Evolutionary conservation across 164 flowering plant species (phyloP).

Genomic region (Warburgia ugandensis): DNA sequence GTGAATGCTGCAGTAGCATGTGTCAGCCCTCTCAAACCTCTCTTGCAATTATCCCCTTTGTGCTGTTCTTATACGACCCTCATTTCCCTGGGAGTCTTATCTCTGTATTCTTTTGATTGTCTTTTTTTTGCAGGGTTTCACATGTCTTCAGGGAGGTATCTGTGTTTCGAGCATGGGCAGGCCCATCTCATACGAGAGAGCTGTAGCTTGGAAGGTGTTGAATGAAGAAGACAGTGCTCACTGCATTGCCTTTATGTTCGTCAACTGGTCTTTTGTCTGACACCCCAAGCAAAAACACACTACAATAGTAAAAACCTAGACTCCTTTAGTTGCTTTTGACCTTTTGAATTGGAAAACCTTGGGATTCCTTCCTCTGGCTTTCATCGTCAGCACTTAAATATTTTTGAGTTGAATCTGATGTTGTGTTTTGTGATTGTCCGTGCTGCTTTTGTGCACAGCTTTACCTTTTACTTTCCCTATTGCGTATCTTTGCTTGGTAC

Average conservation of each 20-base stretch:
- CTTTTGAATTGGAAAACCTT: slow-evolving; percentile 9
- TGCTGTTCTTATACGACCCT: no score
- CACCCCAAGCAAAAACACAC: neutral
- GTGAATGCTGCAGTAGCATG: no score
- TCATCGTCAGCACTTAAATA: no score
- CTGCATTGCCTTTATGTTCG: slow-evolving; percentile 85
- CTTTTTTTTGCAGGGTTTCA: slow-evolving; percentile 52
- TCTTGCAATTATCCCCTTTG: no score
- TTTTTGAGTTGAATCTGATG: no score
- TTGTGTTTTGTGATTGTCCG: no score
- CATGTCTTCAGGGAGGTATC: slow-evolving; percentile 80
- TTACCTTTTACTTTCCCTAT: no score
- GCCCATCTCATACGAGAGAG: slow-evolving; percentile 86
- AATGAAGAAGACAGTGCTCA: slow-evolving; percentile 83
- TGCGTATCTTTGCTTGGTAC: no score
- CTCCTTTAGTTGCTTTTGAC: neutral
- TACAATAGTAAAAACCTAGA: neutral
- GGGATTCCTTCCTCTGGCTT: no score
- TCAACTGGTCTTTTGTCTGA: slow-evolving; percentile 97
- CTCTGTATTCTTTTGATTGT: neutral
- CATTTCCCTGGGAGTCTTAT: no score
- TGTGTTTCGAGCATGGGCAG: slow-evolving; percentile 98
- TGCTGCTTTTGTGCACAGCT: no score
- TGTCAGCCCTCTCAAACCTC: no score
- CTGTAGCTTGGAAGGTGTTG: slow-evolving; percentile 95